Evolutionary conservation across 2,329 filamentous ascomycete species (phyloP).

Genomic region (Dothiorella sarmentorum): DNA sequence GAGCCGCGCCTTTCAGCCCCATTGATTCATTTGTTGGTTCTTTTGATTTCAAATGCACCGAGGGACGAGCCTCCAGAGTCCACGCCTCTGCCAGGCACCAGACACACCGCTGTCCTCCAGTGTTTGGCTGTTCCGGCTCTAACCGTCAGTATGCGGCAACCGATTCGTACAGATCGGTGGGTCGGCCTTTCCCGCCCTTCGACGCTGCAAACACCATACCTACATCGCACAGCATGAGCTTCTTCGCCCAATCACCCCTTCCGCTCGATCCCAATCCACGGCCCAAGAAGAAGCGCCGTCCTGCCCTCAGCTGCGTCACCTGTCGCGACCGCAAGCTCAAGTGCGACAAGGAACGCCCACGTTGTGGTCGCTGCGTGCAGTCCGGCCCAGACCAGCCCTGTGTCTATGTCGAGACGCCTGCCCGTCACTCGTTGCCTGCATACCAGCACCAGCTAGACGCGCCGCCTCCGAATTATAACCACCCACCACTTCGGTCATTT

Average conservation of each 20-base stretch:
- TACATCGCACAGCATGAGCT: not conserved
- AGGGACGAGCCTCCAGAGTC: too few species aligned
- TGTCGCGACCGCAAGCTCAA: conserved; percentile 3
- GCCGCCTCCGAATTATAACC: not conserved
- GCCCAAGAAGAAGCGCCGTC: conserved; percentile 1
- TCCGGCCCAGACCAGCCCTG: not conserved
- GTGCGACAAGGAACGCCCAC: conserved; percentile 11
- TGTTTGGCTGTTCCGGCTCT: not conserved
- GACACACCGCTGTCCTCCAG: too few species aligned
- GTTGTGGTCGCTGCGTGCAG: conserved; percentile 7
- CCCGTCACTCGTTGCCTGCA: not conserved
- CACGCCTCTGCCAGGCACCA: too few species aligned
- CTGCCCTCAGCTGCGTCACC: conserved; percentile 9
- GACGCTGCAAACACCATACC: not conserved
- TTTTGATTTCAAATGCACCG: too few species aligned
- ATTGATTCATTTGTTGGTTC: too few species aligned
- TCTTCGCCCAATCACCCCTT: not conserved
- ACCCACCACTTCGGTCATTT: not conserved
- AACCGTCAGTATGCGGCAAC: not conserved
- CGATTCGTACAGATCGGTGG: not conserved
- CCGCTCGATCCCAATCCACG: conserved; percentile 6
- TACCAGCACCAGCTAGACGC: not conserved
- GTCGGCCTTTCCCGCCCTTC: not conserved
- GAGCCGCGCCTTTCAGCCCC: not conserved
- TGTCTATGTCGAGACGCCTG: not conserved